These are phyloP conservation scores for Blastocystis sp. DNA, from an alignment of 352 stramenopile species.

Conservation along the genomic window DNA sequence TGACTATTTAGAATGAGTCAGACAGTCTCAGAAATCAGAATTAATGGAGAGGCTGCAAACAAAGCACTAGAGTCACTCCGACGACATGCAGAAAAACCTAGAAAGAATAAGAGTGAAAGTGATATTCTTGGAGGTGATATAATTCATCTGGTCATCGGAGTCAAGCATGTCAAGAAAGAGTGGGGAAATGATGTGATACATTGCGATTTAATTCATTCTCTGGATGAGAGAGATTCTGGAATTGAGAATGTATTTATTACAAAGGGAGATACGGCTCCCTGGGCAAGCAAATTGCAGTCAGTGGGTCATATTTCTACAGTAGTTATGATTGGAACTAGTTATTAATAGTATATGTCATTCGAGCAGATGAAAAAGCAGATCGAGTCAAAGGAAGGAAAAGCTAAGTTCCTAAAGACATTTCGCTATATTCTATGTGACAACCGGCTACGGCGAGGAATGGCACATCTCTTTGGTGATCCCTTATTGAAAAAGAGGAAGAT, in stretches of 20 bases:
- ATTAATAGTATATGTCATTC: slow-evolving; percentile 56
- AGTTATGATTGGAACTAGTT: not conserved
- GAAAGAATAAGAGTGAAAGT: not conserved
- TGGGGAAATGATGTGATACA: not conserved
- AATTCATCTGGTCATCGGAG: slow-evolving; percentile 18
- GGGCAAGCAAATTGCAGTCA: not conserved
- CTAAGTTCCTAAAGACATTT: slow-evolving; percentile 10
- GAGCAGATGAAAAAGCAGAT: slow-evolving; percentile 17
- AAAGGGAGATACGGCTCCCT: not conserved
- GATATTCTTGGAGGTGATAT: not conserved
- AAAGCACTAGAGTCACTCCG: slow-evolving; percentile 37
- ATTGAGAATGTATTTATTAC: slow-evolving; percentile 47
- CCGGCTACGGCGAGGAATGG: slow-evolving; percentile 10
- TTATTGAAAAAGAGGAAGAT: not conserved
- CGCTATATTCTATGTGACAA: slow-evolving; percentile 50
- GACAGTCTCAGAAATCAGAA: slow-evolving; percentile 2
- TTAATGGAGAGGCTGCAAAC: slow-evolving; percentile 30
- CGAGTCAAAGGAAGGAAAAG: slow-evolving; percentile 7
- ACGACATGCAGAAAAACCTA: not conserved
- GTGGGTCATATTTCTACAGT: slow-evolving; percentile 21
- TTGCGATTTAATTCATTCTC: not conserved
- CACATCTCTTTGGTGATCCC: slow-evolving; percentile 4
- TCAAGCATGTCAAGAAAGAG: slow-evolving; percentile 32
- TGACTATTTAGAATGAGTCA: not conserved
- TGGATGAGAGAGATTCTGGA: not conserved